A percentile compares a stretch with the other conserved stretches of the same genome.
Evolutionary conservation across 495 filamentous ascomycete species (phyloP).

Genomic region (Aspergillus sparsus): DNA sequence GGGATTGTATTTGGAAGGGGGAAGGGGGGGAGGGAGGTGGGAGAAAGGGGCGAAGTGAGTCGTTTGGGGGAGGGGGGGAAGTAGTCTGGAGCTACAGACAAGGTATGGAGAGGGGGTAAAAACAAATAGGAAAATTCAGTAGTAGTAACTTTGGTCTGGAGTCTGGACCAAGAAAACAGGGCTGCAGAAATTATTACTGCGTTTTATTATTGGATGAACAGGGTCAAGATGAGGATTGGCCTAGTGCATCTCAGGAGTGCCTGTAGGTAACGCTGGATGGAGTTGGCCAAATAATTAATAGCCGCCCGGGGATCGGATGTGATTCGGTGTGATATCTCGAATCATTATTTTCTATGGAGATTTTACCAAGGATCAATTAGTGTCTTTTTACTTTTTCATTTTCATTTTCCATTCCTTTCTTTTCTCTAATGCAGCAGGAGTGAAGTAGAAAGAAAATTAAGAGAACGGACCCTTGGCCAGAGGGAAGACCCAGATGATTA

Average conservation of each 20-base stretch:
- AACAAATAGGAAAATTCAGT: background rate
- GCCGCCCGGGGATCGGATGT: background rate
- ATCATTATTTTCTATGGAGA: background rate
- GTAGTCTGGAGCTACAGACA: slow-evolving; percentile 7
- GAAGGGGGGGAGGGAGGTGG: slow-evolving; percentile 14
- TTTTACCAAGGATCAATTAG: background rate
- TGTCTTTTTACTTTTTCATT: background rate
- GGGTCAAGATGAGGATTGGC: slow-evolving; percentile 3
- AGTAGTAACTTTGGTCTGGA: slow-evolving; percentile 21
- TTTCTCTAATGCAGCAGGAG: too few species aligned
- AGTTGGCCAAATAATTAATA: slow-evolving; percentile 7
- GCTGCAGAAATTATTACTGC: slow-evolving; percentile 17
- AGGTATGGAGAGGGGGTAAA: background rate
- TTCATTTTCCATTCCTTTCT: too few species aligned
- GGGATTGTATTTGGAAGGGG: slow-evolving; percentile 1
- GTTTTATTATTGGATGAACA: slow-evolving; percentile 9
- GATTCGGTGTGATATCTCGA: slow-evolving; percentile 2
- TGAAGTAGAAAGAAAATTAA: too few species aligned
- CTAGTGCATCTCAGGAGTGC: background rate
- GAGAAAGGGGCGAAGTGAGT: slow-evolving; percentile 4
- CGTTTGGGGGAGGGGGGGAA: background rate
- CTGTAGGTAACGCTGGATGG: background rate
- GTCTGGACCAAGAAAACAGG: slow-evolving; percentile 27
- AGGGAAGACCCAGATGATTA: too few species aligned
- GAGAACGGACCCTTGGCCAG: too few species aligned